Percentiles rank a stretch among this genome's conserved stretches.
Evolutionary conservation across 78 protist genomes (phyloP).

Genomic region (Capsaspora owczarzaki): DNA sequence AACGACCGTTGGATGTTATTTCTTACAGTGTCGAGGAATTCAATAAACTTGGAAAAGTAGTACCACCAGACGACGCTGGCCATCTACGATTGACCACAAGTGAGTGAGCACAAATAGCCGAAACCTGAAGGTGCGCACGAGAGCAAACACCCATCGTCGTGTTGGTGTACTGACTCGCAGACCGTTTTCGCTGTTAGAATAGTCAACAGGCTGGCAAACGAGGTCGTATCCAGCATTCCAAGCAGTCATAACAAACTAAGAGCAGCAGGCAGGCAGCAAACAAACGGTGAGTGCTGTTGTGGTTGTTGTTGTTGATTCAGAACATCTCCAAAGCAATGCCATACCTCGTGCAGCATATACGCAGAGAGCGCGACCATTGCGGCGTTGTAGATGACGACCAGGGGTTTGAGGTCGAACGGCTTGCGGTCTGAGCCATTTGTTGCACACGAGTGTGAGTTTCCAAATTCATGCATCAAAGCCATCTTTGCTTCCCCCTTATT

Average conservation of each 20-base stretch:
- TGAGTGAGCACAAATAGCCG: slow-evolving; percentile 22
- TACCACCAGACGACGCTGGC: slow-evolving; percentile 41
- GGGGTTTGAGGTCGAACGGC: background rate
- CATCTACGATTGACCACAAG: slow-evolving; percentile 26
- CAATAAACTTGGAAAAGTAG: slow-evolving; percentile 30
- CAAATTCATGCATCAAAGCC: background rate
- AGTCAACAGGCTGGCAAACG: background rate
- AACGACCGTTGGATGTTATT: too few relatives aligned
- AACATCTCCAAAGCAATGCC: background rate
- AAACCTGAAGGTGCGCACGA: slow-evolving; percentile 41
- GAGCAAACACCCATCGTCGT: background rate
- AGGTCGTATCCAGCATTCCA: background rate
- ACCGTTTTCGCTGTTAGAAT: background rate
- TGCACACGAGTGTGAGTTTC: background rate
- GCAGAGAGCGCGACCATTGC: background rate
- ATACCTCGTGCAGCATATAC: background rate
- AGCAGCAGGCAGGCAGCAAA: background rate
- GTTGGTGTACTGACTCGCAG: background rate
- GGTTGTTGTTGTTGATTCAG: background rate
- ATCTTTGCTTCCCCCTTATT: too few relatives aligned
- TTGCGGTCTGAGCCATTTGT: background rate
- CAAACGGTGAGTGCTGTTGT: background rate
- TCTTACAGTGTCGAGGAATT: slow-evolving; percentile 39
- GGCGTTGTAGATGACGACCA: background rate
- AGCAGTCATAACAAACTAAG: background rate